Evolutionary conservation across 805 yeast species (phyloP), one percentile per base, ranked within the genome.

Genomic region (Saturnispora bothae): DNA sequence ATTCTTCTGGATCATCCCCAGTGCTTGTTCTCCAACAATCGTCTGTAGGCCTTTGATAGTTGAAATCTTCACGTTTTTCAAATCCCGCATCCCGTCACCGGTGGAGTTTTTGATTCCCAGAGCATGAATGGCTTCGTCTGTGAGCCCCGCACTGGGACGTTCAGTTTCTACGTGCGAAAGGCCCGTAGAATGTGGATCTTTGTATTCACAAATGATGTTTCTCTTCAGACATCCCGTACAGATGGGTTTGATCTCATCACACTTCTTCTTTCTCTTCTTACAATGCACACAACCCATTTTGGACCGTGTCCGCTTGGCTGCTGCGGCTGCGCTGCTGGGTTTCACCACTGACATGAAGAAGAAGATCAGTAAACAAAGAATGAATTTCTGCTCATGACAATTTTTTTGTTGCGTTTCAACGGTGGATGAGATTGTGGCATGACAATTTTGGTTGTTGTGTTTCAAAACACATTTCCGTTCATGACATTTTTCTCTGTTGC

Each of bases 241-340:
- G 5, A 43, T 48, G 2, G 57, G 58, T 31, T 43, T 45, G 13
- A 43, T 38, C 31, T 54, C 59, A 39, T 54, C 54, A 41, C 59
- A 54, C 42, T 53, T 54, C 48, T 54, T 54, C 47, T 54, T 54
- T 17, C 59, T 37, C 19, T 44, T 45, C 10, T 50, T 38, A 32
- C 59, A 54, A 23, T 51, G 47, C 27, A 54, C 44, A 36, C 59
- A 54, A 2, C 59, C 59, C 4, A 43, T 38, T 32, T 48, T 50
- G 4, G 57, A 50, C 20, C 57, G 39, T 14, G 43, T 47, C 15
- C 19, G 18, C 28, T 33, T 38, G 8, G 28, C 15, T 16, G 19
- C 27, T 14, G 23, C 21, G 23, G 6, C 26, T 7, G 25, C 25
- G n/a, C n/a, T n/a, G n/a, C n/a, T n/a, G n/a, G n/a, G n/a, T n/a